Evolutionary conservation across 345 rosid genomes (phyloP), one percentile per base, ranked within the genome.

Genomic region (Citrus unshiu): DNA sequence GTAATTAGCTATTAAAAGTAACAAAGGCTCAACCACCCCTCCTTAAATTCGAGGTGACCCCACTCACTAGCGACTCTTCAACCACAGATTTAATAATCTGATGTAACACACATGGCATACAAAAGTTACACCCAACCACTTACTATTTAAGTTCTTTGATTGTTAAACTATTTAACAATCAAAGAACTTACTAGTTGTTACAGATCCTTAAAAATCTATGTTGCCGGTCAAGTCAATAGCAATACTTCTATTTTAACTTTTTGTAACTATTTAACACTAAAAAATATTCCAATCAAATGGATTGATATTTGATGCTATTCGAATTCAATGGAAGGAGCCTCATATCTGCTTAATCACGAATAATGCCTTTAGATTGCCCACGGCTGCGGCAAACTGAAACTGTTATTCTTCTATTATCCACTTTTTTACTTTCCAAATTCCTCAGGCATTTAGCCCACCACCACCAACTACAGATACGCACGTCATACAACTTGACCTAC

Each of bases 351-450:
- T 39, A 8, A 37, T 21, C 35, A 3, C 7, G 49, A 59, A 60
- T 18, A 73, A 59, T 7, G n/a, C 54, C n/a, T 29, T n/a, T 46
- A 27, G 70, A 7, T 37, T 25, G 58, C 21, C 13, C 16, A 3
- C 49, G 9, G 35, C 9, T 72, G 83, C 73, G 68, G 78, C 79
- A 22, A 75, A 61, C 30, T 6, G 78, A 61, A 46, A 76, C 4
- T 21, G 49, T 59, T 35, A 3, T 54, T 62, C 34, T 4, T 24
- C n/a, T 25, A 25, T 60, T 30, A 51, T 32, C 34, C 9, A 7
- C 72, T 35, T 57, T 61, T 51, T 35, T 4, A 46, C 70, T 32
- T 21, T 10, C 14, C 21, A 27, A 14, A 24, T 9, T 35, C 54
- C 61, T 39, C 12, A 5, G n/a, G 5, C 13, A 10, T 46, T 62